Evolutionary conservation across 495 filamentous ascomycete species (phyloP), one percentile per base, ranked within the genome.

Genomic region (Hypoxylon perforatum): DNA sequence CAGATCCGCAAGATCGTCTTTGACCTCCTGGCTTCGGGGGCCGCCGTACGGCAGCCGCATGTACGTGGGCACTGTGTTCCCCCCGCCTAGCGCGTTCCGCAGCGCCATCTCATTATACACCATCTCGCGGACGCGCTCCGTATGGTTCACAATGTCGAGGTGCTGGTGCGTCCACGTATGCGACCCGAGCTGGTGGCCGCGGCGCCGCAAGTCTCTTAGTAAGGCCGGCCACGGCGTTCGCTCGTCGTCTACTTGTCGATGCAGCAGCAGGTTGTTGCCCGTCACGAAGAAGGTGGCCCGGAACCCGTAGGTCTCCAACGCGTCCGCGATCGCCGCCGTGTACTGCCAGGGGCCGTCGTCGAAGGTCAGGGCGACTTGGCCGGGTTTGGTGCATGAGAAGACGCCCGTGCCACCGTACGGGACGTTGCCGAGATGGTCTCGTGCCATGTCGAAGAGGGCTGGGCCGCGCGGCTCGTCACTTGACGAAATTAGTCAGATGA

Each of bases 111-210:
- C 90, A 63, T 90, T 90, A 76, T 87, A 87, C 52, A 84, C 65
- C 76, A 92, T 84, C 75, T 91, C 85, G 1, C 78, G 72, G 23
- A 73, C 71, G n/a, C 85, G 83, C 47, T 86, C 81, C 5, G 73
- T 66, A 1, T 74, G 56, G 0, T 77, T 77, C 15, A 90, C 68
- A 19, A 78, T 77, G 69, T 77, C 85, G n/a, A 92, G 78, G 72
- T 90, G 85, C 64, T 86, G 79, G 67, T 92, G 90, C 23, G 84
- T 87, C 89, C 89, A 93, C 1, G 88, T 90, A 72, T 92, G 90
- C 46, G 85, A 88, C 8, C 83, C 90, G 58, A 92, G 70, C 69
- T 92, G 90, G 67, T 92, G 90, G 19, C 88, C 88, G 21, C 84
- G 85, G 35, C 72, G 67, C 30, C 82, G 65, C 86, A 91, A 89